A percentile compares a stretch with the other conserved stretches of the same genome.
These are phyloP conservation scores for Sporothrix mexicana DNA, from an alignment of 2,329 filamentous ascomycete species.

Conservation along the genomic window DNA sequence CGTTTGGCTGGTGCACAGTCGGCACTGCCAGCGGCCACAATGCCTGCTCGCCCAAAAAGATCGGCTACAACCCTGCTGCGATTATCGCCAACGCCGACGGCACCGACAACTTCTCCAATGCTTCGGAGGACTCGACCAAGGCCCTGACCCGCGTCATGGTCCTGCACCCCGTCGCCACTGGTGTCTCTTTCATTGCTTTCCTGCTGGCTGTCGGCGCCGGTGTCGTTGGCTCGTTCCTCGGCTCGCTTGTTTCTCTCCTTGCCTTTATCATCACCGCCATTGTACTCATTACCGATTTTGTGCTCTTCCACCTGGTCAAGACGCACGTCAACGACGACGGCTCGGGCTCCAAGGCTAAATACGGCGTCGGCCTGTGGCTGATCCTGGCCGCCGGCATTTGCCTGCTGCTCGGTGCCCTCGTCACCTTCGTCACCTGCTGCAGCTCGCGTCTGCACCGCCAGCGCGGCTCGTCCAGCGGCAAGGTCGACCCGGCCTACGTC, in stretches of 20 bases:
- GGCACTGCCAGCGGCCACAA: slow-evolving; percentile 39
- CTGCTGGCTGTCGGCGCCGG: slow-evolving; percentile 59
- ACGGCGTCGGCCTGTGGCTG: slow-evolving; percentile 63
- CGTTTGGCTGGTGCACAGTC: slow-evolving; percentile 63
- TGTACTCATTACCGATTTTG: slow-evolving; percentile 62
- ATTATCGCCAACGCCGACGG: slow-evolving; percentile 50
- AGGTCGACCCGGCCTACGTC: slow-evolving; percentile 42
- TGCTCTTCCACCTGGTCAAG: slow-evolving; percentile 60
- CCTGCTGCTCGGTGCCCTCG: slow-evolving; percentile 59
- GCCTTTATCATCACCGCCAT: slow-evolving; percentile 57
- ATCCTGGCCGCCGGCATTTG: slow-evolving; percentile 61
- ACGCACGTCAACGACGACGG: slow-evolving; percentile 57
- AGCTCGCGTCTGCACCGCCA: slow-evolving; percentile 52
- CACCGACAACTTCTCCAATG: slow-evolving; percentile 52
- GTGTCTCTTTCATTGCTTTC: slow-evolving; percentile 64
- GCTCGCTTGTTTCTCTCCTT: slow-evolving; percentile 55
- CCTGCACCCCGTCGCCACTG: slow-evolving; percentile 66
- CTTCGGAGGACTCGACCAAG: slow-evolving; percentile 42
- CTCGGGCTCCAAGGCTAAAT: slow-evolving; percentile 47
- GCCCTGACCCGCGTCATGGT: slow-evolving; percentile 64
- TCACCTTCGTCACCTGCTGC: slow-evolving; percentile 69
- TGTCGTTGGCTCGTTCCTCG: slow-evolving; percentile 57
- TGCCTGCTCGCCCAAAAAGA: slow-evolving; percentile 52
- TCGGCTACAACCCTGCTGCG: slow-evolving; percentile 63
- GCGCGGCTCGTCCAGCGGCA: slow-evolving; percentile 40